These are phyloP conservation scores for Hapsidospora chrysogenum DNA, from an alignment of 495 filamentous ascomycete genomes.

Conservation along the genomic window DNA sequence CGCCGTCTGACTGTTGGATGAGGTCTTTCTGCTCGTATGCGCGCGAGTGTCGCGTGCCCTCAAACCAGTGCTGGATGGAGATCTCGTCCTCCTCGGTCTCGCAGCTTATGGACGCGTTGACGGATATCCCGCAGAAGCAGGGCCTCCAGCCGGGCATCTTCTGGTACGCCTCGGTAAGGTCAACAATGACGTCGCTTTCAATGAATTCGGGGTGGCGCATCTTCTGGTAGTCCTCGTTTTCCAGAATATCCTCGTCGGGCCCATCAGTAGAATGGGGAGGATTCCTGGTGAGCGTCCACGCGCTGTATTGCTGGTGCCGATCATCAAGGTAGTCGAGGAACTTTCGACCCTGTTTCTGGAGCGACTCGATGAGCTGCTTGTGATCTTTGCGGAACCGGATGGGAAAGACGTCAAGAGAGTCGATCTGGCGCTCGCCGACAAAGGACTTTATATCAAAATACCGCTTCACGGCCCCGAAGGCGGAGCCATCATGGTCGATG, in stretches of 20 bases:
- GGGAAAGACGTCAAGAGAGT: slow-evolving; percentile 34
- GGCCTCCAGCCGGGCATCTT: slow-evolving; percentile 11
- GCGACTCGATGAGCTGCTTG: slow-evolving; percentile 15
- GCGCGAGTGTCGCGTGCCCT: slow-evolving; percentile 8
- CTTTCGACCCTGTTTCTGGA: slow-evolving; percentile 24
- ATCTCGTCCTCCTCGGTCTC: slow-evolving; percentile 11
- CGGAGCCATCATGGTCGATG: slow-evolving; percentile 40
- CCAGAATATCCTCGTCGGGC: slow-evolving; percentile 5
- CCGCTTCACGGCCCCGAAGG: slow-evolving; percentile 29
- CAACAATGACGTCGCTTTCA: slow-evolving; percentile 28
- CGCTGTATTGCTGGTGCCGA: slow-evolving; percentile 26
- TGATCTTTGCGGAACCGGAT: slow-evolving; percentile 33
- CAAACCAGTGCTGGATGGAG: slow-evolving; percentile 13
- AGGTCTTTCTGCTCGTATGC: slow-evolving; percentile 11
- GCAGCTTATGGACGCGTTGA: slow-evolving; percentile 7
- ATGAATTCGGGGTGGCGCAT: slow-evolving; percentile 17
- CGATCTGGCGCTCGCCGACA: slow-evolving; percentile 35
- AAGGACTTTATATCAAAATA: slow-evolving; percentile 27
- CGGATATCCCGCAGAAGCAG: slow-evolving; percentile 7
- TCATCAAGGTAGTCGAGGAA: slow-evolving; percentile 32
- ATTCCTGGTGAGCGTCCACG: slow-evolving; percentile 18
- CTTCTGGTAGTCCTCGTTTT: slow-evolving; percentile 2
- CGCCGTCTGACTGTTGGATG: slow-evolving; percentile 12
- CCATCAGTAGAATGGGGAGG: slow-evolving; percentile 3
- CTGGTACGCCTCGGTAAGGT: slow-evolving; percentile 24